Conservation (phyloP, 2,329 filamentous ascomycete genomes). For the Aspergillus melleus region DNA sequence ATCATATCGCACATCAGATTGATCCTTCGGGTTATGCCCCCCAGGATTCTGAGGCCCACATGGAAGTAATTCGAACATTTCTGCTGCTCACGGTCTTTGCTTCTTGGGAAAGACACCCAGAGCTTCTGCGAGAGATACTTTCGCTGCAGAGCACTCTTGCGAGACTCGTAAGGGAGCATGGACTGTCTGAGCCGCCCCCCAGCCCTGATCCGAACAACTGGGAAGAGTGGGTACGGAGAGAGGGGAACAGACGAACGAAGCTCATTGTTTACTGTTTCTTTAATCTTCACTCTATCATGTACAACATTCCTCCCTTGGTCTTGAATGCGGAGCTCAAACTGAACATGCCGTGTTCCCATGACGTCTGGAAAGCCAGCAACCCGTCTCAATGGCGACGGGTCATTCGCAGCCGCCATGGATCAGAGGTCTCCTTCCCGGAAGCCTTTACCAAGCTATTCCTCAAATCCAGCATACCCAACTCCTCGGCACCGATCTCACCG, state of each 20-base stretch:
- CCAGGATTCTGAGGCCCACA: constrained; percentile 48
- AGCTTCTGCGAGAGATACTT: constrained; percentile 58
- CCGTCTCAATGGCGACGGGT: constrained; percentile 51
- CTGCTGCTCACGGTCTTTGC: constrained; percentile 59
- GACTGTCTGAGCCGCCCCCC: constrained; percentile 39
- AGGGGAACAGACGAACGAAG: constrained; percentile 56
- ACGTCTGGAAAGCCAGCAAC: constrained; percentile 56
- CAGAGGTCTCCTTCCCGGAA: constrained; percentile 45
- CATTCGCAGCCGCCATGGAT: constrained; percentile 33
- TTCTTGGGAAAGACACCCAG: constrained; percentile 60
- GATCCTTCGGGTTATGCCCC: constrained; percentile 36
- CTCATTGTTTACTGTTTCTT: constrained; percentile 59
- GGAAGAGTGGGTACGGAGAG: constrained; percentile 55
- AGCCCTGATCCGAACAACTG: constrained; percentile 48
- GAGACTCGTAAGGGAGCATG: constrained; percentile 56
- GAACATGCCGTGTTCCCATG: constrained; percentile 55
- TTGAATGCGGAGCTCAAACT: constrained; percentile 56
- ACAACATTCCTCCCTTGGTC: constrained; percentile 61
- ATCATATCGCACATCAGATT: constrained; percentile 27
- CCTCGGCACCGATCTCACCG: constrained; percentile 45
- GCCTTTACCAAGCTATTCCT: constrained; percentile 47
- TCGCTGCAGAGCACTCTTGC: constrained; percentile 58
- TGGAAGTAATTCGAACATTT: constrained; percentile 53
- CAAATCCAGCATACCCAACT: constrained; percentile 36
- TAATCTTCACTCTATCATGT: constrained; percentile 62